Evolutionary conservation across 2,329 filamentous ascomycete genomes (phyloP).

Genomic region (Paraphoma chrysanthemicola): DNA sequence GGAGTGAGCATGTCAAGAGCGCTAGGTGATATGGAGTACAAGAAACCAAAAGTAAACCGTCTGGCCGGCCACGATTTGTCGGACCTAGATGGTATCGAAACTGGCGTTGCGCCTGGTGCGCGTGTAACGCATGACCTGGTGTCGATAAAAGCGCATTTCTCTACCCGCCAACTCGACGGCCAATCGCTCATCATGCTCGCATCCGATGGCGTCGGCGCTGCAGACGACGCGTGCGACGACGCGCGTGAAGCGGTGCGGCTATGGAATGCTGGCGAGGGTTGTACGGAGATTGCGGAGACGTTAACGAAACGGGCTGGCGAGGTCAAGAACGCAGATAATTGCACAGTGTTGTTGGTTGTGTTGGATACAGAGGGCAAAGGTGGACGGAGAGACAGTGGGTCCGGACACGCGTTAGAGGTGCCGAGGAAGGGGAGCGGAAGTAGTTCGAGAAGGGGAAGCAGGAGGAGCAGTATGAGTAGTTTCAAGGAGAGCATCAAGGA

Average conservation of each 20-base stretch:
- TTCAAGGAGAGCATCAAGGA: constrained; percentile 8
- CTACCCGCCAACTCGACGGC: constrained; percentile 18
- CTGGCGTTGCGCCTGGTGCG: constrained; percentile 29
- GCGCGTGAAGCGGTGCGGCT: constrained; percentile 22
- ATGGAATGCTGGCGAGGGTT: constrained; percentile 18
- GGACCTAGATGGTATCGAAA: constrained; percentile 30
- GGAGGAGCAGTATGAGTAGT: constrained; percentile 9
- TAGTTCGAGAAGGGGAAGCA: background rate
- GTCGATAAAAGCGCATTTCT: constrained; percentile 32
- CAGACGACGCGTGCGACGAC: constrained; percentile 21
- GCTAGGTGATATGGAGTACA: constrained; percentile 29
- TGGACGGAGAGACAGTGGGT: constrained; percentile 9
- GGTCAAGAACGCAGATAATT: constrained; percentile 28
- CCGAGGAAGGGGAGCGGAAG: background rate
- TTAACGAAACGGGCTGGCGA: constrained; percentile 20
- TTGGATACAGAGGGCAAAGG: constrained; percentile 20
- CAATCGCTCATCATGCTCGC: constrained; percentile 27
- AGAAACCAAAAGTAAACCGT: constrained; percentile 31
- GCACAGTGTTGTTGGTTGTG: constrained; percentile 27
- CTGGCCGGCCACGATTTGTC: constrained; percentile 32
- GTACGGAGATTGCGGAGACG: constrained; percentile 24
- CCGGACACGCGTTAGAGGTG: background rate
- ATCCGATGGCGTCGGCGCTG: constrained; percentile 30
- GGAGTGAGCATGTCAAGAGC: constrained; percentile 35
- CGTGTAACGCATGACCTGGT: constrained; percentile 27